These are phyloP conservation scores for Colletotrichum sp. DNA, from an alignment of 2,329 filamentous ascomycete species.

Conservation along the genomic window DNA sequence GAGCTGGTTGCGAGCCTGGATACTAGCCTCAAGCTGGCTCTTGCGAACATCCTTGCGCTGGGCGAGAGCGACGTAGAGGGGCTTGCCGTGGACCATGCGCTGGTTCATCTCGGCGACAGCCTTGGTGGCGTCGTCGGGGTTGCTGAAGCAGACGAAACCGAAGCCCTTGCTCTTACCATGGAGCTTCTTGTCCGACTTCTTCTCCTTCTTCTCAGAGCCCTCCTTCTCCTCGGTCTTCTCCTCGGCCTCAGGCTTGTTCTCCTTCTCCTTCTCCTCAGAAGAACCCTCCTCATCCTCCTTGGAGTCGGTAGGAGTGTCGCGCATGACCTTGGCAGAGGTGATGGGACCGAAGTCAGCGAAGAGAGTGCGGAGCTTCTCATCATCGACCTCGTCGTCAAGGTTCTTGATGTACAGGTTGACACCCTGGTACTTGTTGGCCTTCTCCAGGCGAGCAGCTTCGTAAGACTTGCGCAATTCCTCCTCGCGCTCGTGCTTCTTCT, in stretches of 20 bases:
- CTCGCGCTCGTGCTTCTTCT: constrained; percentile 99
- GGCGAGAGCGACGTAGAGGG: constrained; percentile 94
- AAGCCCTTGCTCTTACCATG: constrained; percentile 98
- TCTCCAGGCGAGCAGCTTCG: constrained; percentile 95
- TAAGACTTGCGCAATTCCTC: constrained; percentile 99
- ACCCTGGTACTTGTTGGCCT: constrained; percentile 98
- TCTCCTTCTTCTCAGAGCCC: constrained; percentile 60
- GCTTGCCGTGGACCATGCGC: constrained; percentile 97
- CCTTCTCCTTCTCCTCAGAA: constrained; percentile 54
- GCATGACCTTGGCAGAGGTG: constrained; percentile 99
- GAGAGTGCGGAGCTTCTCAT: constrained; percentile 95
- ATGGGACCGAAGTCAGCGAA: constrained; percentile 93
- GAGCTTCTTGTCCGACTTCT: constrained; percentile 69
- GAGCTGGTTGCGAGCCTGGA: constrained; percentile 98
- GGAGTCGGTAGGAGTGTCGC: constrained; percentile 70
- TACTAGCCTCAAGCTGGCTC: constrained; percentile 98
- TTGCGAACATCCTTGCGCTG: constrained; percentile 99
- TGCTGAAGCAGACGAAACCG: constrained; percentile 99
- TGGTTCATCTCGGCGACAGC: constrained; percentile 99
- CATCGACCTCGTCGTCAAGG: constrained; percentile 93
- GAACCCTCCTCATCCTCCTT: constrained; percentile 62
- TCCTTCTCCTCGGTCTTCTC: constrained; percentile 49
- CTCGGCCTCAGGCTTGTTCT: constrained; percentile 55
- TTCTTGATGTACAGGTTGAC: constrained; percentile 99
- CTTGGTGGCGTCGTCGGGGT: constrained; percentile 98